A percentile compares a stretch with the other conserved stretches of the same genome.
These are phyloP conservation scores for Aspergillus sp. DNA, from an alignment of 2,329 filamentous ascomycete genomes.

Conservation along the genomic window DNA sequence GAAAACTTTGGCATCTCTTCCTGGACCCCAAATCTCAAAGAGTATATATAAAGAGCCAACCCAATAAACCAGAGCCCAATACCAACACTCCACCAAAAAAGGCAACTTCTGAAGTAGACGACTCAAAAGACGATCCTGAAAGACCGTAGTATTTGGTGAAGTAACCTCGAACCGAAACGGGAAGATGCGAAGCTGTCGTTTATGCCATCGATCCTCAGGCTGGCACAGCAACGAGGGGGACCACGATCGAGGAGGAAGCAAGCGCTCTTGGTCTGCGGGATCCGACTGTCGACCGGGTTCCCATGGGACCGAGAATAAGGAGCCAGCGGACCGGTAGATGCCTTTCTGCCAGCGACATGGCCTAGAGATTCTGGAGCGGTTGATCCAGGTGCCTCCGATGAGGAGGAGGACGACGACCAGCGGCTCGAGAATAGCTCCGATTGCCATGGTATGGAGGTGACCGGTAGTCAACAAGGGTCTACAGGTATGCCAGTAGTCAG, in stretches of 20 bases:
- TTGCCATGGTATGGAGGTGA: conserved; percentile 38
- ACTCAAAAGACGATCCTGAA: conserved; percentile 53
- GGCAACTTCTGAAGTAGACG: conserved; percentile 59
- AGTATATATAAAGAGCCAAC: conserved; percentile 37
- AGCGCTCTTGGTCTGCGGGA: conserved; percentile 23
- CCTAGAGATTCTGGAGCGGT: conserved; percentile 40
- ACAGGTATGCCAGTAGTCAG: too few species aligned
- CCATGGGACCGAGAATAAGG: conserved; percentile 28
- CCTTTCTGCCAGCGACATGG: conserved; percentile 14
- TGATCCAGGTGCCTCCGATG: conserved; percentile 55
- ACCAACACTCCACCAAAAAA: conserved; percentile 67
- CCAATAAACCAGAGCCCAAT: conserved; percentile 71
- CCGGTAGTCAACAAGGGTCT: too few species aligned
- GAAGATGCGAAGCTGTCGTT: conserved; percentile 41
- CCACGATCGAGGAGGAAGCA: conserved; percentile 22
- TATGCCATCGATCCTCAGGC: conserved; percentile 44
- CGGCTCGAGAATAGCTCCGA: conserved; percentile 54
- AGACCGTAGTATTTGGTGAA: conserved; percentile 55
- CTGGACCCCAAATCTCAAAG: not conserved
- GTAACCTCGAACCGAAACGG: conserved; percentile 42
- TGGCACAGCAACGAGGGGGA: conserved; percentile 36
- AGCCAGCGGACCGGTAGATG: conserved; percentile 10
- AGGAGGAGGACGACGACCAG: conserved; percentile 53
- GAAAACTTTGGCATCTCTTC: too few species aligned
- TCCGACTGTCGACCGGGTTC: conserved; percentile 36